phyloP scores from a whole-genome alignment of 1,284 basidiomycete species.

The Pisolithus thermaeus region DNA sequence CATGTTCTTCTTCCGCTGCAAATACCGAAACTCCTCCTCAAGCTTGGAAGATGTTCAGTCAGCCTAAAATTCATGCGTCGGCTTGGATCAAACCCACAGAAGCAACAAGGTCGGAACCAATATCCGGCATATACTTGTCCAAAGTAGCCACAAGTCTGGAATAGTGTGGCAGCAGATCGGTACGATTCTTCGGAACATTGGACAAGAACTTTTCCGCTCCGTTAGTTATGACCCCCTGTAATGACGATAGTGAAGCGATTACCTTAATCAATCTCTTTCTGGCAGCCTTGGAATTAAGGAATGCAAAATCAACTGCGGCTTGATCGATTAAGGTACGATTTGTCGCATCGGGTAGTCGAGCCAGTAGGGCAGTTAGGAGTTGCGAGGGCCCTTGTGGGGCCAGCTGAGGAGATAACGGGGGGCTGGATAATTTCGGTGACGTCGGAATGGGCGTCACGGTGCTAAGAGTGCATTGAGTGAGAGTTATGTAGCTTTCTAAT shows the following conservation, averaged over 20 bases:
- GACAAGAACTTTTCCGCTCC: constrained; percentile 62
- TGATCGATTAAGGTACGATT: constrained; percentile 93
- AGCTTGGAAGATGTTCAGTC: constrained; percentile 48
- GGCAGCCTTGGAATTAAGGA: constrained; percentile 93
- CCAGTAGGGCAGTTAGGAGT: constrained; percentile 85
- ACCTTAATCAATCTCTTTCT: constrained; percentile 87
- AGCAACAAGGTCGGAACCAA: constrained; percentile 78
- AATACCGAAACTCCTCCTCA: constrained; percentile 93
- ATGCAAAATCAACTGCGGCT: constrained; percentile 92
- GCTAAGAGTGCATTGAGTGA: constrained; percentile 10
- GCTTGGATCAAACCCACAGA: constrained; percentile 45
- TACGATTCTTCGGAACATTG: constrained; percentile 83
- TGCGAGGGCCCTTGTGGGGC: constrained; percentile 88
- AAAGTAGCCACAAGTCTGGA: constrained; percentile 86
- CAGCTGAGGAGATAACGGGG: constrained; percentile 61
- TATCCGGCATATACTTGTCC: constrained; percentile 90
- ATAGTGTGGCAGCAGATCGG: constrained; percentile 92
- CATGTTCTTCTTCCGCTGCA: constrained; percentile 92
- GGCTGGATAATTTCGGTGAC: constrained; percentile 58
- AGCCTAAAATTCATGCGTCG: neutral
- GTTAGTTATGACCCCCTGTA: constrained; percentile 6
- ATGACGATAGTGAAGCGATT: constrained; percentile 12
- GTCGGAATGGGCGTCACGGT: constrained; percentile 56
- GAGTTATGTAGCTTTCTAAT: constrained; percentile 5
- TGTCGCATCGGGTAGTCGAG: constrained; percentile 89